Evolutionary conservation across 805 yeast genomes (phyloP).

Genomic region (Kodamaea hsintzibuensis): DNA sequence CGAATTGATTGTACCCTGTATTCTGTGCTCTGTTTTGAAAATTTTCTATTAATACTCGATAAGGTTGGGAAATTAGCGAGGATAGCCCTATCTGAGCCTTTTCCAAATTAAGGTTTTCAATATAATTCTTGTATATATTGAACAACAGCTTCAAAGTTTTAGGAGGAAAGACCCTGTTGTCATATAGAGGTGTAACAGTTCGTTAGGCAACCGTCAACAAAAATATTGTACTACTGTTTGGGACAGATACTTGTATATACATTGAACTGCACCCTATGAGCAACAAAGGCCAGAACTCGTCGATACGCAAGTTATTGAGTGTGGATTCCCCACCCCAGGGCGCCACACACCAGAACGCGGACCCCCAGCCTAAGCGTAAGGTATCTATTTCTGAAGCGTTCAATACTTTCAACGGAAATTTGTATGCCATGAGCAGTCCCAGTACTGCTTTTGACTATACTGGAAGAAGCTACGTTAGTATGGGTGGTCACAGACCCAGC

Average conservation of each 20-base stretch:
- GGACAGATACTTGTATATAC: not conserved
- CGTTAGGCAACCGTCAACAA: not conserved
- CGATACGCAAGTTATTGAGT: conserved; percentile 1
- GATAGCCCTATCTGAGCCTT: not conserved
- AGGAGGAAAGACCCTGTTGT: not conserved
- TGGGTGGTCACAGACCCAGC: conserved; percentile 27
- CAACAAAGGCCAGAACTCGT: not conserved
- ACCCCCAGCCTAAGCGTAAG: conserved; percentile 8
- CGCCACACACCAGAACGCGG: not conserved
- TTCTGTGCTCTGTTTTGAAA: not conserved
- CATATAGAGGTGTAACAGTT: not conserved
- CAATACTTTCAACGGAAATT: conserved; percentile 12
- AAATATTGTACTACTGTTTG: too few relatives aligned
- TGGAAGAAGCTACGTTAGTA: conserved; percentile 42
- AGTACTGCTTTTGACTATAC: conserved; percentile 28
- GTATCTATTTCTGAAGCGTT: conserved; percentile 17
- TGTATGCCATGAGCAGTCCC: conserved; percentile 17
- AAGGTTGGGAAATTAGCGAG: not conserved
- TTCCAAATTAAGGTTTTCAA: not conserved
- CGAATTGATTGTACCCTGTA: not conserved
- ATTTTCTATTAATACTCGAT: not conserved
- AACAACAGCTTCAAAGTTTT: not conserved
- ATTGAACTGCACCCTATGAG: not conserved
- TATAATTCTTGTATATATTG: not conserved
- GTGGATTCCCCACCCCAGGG: conserved; percentile 8